Percentiles rank a stretch among this genome's conserved stretches.
phyloP scores from a whole-genome alignment of 2,329 filamentous ascomycete genomes.

The Talaromyces sp. region DNA sequence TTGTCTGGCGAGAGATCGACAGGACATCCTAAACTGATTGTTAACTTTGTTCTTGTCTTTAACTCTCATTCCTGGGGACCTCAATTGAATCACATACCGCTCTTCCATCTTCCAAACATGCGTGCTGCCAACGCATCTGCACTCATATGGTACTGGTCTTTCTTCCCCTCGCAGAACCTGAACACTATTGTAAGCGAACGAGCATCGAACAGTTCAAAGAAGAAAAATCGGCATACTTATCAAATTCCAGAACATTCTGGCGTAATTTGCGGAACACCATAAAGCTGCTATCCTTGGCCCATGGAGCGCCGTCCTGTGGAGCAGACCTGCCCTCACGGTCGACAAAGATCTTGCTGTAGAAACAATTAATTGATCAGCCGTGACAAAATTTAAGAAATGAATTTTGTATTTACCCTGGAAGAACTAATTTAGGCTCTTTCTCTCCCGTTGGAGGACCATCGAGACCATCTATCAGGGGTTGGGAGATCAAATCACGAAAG shows the following conservation, averaged over 20 bases:
- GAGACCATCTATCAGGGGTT: conserved; percentile 35
- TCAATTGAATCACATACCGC: conserved; percentile 17
- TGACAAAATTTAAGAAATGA: too few relatives aligned
- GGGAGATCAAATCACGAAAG: conserved; percentile 40
- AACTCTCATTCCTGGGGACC: background rate
- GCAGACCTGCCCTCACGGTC: conserved; percentile 28
- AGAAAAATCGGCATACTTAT: conserved; percentile 18
- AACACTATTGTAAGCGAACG: background rate
- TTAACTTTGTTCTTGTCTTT: background rate
- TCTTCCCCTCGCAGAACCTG: conserved; percentile 32
- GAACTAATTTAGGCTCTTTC: conserved; percentile 10
- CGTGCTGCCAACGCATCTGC: conserved; percentile 38
- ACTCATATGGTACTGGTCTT: conserved; percentile 13
- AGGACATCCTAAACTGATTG: conserved; percentile 25
- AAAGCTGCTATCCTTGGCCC: conserved; percentile 44
- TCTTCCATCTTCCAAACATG: conserved; percentile 44
- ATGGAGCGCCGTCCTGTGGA: conserved; percentile 26
- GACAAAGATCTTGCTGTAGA: conserved; percentile 32
- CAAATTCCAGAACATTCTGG: conserved; percentile 44
- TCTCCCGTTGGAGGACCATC: conserved; percentile 15
- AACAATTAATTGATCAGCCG: conserved; percentile 13
- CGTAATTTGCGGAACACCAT: conserved; percentile 42
- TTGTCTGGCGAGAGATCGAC: conserved; percentile 25
- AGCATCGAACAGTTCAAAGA: background rate
- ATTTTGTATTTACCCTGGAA: conserved; percentile 23